phyloP scores from a whole-genome alignment of 2,329 filamentous ascomycete species.

The Colletotrichum aenigma region DNA sequence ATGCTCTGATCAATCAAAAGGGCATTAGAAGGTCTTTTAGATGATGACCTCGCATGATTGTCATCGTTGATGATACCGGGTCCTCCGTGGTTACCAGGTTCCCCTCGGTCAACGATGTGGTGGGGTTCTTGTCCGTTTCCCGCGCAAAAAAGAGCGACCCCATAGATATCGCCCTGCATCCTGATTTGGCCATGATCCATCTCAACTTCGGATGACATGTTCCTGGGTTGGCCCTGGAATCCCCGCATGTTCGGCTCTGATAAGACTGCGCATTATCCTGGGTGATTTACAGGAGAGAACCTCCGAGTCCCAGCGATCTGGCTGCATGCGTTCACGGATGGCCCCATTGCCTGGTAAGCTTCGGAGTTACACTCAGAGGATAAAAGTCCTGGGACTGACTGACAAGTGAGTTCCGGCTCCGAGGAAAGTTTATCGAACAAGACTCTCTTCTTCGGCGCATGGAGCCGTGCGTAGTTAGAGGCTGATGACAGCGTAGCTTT shows the following conservation, averaged over 20 bases:
- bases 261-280: neutral
- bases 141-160: conserved; percentile 1
- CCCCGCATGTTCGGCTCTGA: neutral
- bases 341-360: neutral
- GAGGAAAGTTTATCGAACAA: neutral
- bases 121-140: neutral
- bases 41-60: fast-evolving
- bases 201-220: neutral
- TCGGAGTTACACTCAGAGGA: neutral
- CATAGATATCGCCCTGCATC: neutral
- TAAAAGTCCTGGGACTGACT: too few species aligned
- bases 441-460: neutral
- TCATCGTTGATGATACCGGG: neutral
- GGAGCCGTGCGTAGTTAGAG: neutral
- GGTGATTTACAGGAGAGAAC: neutral
- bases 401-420: neutral
- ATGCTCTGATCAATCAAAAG: fast-evolving
- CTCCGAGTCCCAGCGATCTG: neutral
- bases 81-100: neutral
- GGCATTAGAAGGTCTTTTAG: fast-evolving
- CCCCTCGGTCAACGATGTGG: neutral
- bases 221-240: neutral
- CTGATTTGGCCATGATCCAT: neutral
- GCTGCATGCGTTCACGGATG: neutral
- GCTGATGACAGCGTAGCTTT: neutral